Evolutionary conservation across 805 yeast genomes (phyloP).

Genomic region (Sugiyamaella qingdaonensis): DNA sequence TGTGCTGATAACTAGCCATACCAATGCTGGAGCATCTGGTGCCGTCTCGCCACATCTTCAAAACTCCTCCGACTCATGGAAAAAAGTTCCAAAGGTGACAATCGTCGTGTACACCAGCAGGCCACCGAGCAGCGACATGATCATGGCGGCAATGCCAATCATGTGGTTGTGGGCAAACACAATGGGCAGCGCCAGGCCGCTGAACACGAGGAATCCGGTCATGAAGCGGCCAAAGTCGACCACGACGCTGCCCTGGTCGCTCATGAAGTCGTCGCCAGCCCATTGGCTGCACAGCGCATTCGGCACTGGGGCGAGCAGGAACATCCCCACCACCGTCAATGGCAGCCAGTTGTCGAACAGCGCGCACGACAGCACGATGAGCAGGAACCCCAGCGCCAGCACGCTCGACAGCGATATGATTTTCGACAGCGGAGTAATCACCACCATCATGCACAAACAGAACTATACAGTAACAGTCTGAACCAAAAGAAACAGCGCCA

Average conservation of each 20-base stretch:
- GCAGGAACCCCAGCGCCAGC: slow-evolving; percentile 82
- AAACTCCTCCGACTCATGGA: slow-evolving; percentile 51
- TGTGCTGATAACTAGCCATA: no score
- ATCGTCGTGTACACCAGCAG: slow-evolving; percentile 75
- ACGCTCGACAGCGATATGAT: slow-evolving; percentile 73
- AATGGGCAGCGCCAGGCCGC: slow-evolving; percentile 73
- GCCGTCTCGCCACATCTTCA: slow-evolving; percentile 12
- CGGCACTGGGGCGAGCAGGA: slow-evolving; percentile 69
- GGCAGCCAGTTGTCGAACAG: slow-evolving; percentile 91
- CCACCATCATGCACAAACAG: slow-evolving; percentile 16
- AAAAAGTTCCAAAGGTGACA: slow-evolving; percentile 74
- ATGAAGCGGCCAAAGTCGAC: slow-evolving; percentile 75
- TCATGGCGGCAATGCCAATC: slow-evolving; percentile 63
- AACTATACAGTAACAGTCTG: no score
- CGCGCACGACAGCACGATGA: slow-evolving; percentile 84
- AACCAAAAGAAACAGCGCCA: no score
- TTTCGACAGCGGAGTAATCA: slow-evolving; percentile 62
- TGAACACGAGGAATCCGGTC: slow-evolving; percentile 70
- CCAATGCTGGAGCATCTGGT: no score
- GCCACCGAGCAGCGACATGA: slow-evolving; percentile 84
- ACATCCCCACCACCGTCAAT: slow-evolving; percentile 51
- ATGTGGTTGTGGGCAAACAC: slow-evolving; percentile 72
- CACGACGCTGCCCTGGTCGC: slow-evolving; percentile 48
- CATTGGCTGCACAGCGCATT: slow-evolving; percentile 52
- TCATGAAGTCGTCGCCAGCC: slow-evolving; percentile 58